These are phyloP conservation scores for Apiotrichum laibachii DNA, from an alignment of 1,284 basidiomycete genomes.

Conservation along the genomic window DNA sequence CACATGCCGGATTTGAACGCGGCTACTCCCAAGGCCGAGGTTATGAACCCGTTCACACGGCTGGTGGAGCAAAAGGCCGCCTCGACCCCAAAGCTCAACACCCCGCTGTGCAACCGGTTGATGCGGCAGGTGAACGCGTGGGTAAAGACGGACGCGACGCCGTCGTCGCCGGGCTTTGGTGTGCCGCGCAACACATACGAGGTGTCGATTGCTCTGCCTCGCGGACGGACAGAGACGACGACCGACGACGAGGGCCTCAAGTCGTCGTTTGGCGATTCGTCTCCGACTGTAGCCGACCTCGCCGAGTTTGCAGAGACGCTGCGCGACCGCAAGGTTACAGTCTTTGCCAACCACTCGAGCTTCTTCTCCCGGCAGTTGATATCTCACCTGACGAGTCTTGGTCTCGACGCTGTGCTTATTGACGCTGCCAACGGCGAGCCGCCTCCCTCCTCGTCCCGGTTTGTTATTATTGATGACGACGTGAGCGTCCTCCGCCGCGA, in stretches of 20 bases:
- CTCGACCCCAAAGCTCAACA: conserved; percentile 60
- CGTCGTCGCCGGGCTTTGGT: conserved; percentile 38
- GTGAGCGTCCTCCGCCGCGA: conserved; percentile 68
- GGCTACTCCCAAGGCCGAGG: conserved; percentile 43
- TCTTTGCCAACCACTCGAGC: conserved; percentile 77
- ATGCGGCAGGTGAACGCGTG: conserved; percentile 65
- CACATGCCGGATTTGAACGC: conserved; percentile 31
- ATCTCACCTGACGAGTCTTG: conserved; percentile 88
- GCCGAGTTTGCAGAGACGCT: conserved; percentile 73
- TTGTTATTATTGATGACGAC: conserved; percentile 88
- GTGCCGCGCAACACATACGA: conserved; percentile 46
- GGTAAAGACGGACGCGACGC: conserved; percentile 50
- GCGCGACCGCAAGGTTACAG: conserved; percentile 71
- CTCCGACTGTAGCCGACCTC: conserved; percentile 70
- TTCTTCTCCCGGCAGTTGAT: conserved; percentile 86
- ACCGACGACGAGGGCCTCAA: not conserved
- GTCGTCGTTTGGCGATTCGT: conserved; percentile 23
- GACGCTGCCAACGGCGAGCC: conserved; percentile 28
- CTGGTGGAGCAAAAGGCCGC: conserved; percentile 39
- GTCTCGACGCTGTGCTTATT: conserved; percentile 82
- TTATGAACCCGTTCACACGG: conserved; percentile 36
- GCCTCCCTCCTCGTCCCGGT: conserved; percentile 40
- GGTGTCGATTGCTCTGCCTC: conserved; percentile 47
- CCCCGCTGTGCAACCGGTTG: conserved; percentile 64
- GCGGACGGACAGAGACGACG: conserved; percentile 22